These are phyloP conservation scores for Sporothrix euskadiensis DNA, from an alignment of 2,329 filamentous ascomycete species.

Conservation along the genomic window DNA sequence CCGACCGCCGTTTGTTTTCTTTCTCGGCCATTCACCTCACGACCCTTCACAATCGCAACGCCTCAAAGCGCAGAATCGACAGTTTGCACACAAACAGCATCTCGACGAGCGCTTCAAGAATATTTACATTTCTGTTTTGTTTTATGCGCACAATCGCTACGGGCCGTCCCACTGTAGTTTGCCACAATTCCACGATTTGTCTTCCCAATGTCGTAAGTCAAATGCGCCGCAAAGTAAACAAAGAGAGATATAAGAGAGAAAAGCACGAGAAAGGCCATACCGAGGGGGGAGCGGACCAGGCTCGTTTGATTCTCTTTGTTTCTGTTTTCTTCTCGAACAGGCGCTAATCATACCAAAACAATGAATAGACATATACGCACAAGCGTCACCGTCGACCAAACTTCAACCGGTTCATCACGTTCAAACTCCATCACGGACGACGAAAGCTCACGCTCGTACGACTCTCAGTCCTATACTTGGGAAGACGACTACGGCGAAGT, in stretches of 20 bases:
- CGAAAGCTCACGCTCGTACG: slow-evolving; percentile 39
- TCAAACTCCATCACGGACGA: slow-evolving; percentile 40
- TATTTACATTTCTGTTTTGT: not conserved
- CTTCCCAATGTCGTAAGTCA: slow-evolving; percentile 24
- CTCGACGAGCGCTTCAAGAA: not conserved
- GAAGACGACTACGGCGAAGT: slow-evolving; percentile 51
- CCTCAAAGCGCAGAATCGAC: not conserved
- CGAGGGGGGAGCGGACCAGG: not conserved
- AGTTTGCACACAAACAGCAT: not conserved
- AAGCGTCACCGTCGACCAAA: slow-evolving; percentile 27
- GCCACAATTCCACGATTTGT: not conserved
- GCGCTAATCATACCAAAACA: not conserved
- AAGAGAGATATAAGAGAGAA: not conserved
- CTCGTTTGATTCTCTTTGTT: not conserved
- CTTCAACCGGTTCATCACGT: slow-evolving; percentile 37
- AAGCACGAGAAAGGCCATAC: not conserved
- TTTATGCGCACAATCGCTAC: not conserved
- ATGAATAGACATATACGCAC: slow-evolving; percentile 27
- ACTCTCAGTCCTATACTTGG: slow-evolving; percentile 37
- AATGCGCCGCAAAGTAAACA: not conserved
- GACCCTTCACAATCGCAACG: not conserved
- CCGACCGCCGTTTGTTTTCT: slow-evolving; percentile 1
- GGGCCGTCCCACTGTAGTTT: slow-evolving; percentile 7
- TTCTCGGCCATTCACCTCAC: not conserved
- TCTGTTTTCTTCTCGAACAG: not conserved